Base-by-base conservation (phyloP, 805 yeast genomes). In the Wickerhamomyces hampshirensis region DNA sequence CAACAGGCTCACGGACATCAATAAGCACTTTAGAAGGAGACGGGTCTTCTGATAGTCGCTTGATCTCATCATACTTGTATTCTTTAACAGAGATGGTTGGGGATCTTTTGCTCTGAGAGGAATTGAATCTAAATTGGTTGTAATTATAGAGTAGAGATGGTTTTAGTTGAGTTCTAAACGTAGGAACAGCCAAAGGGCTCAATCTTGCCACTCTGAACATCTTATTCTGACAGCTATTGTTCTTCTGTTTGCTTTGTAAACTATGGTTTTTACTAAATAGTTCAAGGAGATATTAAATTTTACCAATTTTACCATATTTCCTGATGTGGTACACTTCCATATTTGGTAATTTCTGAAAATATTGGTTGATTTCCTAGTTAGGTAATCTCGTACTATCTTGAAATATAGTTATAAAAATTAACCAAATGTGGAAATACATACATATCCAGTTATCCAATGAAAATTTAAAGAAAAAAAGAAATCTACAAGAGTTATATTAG, bases 1-100 rank as follows among this genome's bases (percentile, higher is more conserved):
- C 98, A 18, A 68, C 71, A 5, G 97, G 96, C 66, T 91, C 98
- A 58, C 98, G 78, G 15, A 86, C 97, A 56, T 91, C 98, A 17
- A 91, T 79, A 26, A 91, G 62, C 28, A 86, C 68, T 26, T 71
- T 62, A 12, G 65, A 63, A 12, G 75, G 68, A 37, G 65, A 67
- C 5, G 77, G 75, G 31, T 61, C 43, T 8, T 59, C 40, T 14
- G 68, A 59, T 15, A 80, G 56, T 9, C 60, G 54, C 47, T 71
- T 68, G 50, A 84, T 66, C 11, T 70, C 72, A 11, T 70, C 63
- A 55, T 76, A 84, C 21, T 61, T 59, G 55, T 77, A 78, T 23
- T 60, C 44, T 40, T 67, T 70, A 11, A 34, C 84, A 82, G 26
- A 19, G 38, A 6, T 8, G 26, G 26, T 10, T 11, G 14, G n/a